Conservation (phyloP, 306 rosid genomes). For the Astragalus membranaceus region DNA sequence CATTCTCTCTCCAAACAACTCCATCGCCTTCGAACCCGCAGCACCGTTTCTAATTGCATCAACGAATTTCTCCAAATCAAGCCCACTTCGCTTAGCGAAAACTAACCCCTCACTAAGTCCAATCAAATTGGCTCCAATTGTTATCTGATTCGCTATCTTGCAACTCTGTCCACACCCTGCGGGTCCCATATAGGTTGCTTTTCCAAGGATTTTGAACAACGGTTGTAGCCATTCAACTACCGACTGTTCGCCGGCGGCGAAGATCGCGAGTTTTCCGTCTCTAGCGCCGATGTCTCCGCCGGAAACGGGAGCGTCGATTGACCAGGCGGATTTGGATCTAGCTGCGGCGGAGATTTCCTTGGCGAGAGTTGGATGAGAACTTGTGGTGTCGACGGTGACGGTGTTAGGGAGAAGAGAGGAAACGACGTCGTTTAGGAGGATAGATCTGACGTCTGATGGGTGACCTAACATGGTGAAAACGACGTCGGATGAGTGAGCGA, state of each 20-base stretch:
- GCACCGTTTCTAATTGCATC: constrained; percentile 57
- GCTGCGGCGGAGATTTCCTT: constrained; percentile 40
- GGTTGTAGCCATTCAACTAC: constrained; percentile 63
- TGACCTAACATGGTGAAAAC: constrained; percentile 71
- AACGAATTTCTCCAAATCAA: constrained; percentile 41
- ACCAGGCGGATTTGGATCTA: constrained; percentile 38
- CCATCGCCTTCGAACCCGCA: constrained; percentile 62
- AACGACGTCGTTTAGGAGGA: constrained; percentile 37
- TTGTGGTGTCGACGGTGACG: constrained; percentile 62
- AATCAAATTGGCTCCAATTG: constrained; percentile 47
- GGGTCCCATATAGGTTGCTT: constrained; percentile 46
- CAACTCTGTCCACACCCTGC: constrained; percentile 76
- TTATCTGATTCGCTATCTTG: constrained; percentile 74
- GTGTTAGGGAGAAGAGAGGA: constrained; percentile 40
- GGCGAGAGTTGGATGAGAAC: constrained; percentile 75
- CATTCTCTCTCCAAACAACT: constrained; percentile 67
- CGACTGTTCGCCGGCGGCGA: constrained; percentile 51
- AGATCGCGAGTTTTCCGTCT: constrained; percentile 67
- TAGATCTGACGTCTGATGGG: constrained; percentile 66
- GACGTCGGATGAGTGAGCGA: constrained; percentile 43
- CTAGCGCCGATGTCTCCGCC: constrained; percentile 84
- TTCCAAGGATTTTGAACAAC: constrained; percentile 45
- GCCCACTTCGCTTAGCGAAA: constrained; percentile 64
- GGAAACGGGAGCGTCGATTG: constrained; percentile 81
- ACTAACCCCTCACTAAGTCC: constrained; percentile 74